A percentile compares a stretch with the other conserved stretches of the same genome.
Evolutionary conservation across 2,329 filamentous ascomycete species (phyloP).

Genomic region (Arthrobotrys conoides): DNA sequence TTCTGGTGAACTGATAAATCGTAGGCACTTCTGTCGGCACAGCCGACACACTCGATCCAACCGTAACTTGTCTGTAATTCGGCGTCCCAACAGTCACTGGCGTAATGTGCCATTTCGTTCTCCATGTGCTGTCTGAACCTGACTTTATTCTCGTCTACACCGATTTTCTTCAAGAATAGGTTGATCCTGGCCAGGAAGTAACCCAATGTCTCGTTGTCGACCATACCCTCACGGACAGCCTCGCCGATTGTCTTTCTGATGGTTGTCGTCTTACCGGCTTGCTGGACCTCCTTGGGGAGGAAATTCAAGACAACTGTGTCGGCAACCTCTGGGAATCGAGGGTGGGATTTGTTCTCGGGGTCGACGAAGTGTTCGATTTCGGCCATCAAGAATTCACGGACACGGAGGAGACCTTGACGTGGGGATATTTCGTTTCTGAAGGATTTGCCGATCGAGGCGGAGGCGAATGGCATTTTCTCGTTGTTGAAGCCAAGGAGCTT

Average conservation of each 20-base stretch:
- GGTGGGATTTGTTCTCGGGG: conserved; percentile 93
- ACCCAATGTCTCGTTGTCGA: conserved; percentile 97
- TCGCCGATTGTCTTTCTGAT: conserved; percentile 83
- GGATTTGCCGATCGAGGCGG: conserved; percentile 95
- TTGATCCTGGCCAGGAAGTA: conserved; percentile 97
- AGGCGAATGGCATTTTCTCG: conserved; percentile 94
- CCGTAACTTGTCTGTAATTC: conserved; percentile 92
- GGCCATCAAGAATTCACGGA: conserved; percentile 98
- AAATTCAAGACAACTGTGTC: conserved; percentile 82
- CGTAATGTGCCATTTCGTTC: conserved; percentile 93
- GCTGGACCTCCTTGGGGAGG: conserved; percentile 86
- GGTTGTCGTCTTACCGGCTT: conserved; percentile 84
- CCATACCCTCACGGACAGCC: conserved; percentile 83
- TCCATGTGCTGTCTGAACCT: conserved; percentile 98
- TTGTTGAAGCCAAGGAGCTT: conserved; percentile 98
- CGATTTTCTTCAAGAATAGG: conserved; percentile 88
- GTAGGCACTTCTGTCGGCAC: conserved; percentile 94
- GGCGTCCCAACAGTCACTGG: conserved; percentile 97
- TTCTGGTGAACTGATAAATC: conserved; percentile 93
- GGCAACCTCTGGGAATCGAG: conserved; percentile 86
- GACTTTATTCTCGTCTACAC: conserved; percentile 87
- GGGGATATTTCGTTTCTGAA: conserved; percentile 99
- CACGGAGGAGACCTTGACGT: conserved; percentile 87
- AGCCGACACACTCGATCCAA: conserved; percentile 98
- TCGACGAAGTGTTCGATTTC: conserved; percentile 99